These are phyloP conservation scores for Puccinellia tenuiflora DNA, from an alignment of 176 grass and related monocot genomes.

Conservation along the genomic window DNA sequence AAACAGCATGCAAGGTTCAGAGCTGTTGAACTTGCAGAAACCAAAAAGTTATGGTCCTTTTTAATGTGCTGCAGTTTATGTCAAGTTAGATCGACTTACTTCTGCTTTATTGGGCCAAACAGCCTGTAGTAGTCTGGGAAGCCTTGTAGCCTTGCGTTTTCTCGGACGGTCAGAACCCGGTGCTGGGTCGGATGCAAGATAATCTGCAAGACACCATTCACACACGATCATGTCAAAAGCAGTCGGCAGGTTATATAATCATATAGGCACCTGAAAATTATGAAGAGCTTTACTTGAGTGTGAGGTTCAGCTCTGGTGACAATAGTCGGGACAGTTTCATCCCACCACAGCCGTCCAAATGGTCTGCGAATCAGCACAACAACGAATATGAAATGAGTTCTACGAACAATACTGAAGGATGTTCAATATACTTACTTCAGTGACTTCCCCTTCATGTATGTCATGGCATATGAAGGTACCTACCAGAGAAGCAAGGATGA, in stretches of 20 bases:
- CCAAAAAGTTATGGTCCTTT: neutral
- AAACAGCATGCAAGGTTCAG: neutral
- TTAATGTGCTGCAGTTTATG: neutral
- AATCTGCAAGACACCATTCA: neutral
- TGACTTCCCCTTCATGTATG: constrained; percentile 48
- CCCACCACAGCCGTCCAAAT: constrained; percentile 68
- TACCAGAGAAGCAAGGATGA: neutral
- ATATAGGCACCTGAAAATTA: neutral
- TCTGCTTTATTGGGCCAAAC: constrained; percentile 39
- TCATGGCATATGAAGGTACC: constrained; percentile 70
- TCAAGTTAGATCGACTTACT: constrained; percentile 21
- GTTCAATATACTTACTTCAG: constrained; percentile 33
- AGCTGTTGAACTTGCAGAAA: neutral
- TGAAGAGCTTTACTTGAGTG: constrained; percentile 32
- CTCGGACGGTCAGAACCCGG: constrained; percentile 44
- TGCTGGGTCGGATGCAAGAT: constrained; percentile 56
- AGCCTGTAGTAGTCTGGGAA: constrained; percentile 61
- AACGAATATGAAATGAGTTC: neutral
- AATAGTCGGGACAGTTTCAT: constrained; percentile 65
- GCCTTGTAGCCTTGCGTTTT: constrained; percentile 61
- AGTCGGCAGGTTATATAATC: neutral
- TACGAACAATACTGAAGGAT: neutral
- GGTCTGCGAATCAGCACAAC: constrained; percentile 21
- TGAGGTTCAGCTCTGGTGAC: constrained; percentile 67
- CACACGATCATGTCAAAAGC: neutral